Evolutionary conservation across 257 asterid genomes (phyloP).

Genomic region (Forsythia viridissima): DNA sequence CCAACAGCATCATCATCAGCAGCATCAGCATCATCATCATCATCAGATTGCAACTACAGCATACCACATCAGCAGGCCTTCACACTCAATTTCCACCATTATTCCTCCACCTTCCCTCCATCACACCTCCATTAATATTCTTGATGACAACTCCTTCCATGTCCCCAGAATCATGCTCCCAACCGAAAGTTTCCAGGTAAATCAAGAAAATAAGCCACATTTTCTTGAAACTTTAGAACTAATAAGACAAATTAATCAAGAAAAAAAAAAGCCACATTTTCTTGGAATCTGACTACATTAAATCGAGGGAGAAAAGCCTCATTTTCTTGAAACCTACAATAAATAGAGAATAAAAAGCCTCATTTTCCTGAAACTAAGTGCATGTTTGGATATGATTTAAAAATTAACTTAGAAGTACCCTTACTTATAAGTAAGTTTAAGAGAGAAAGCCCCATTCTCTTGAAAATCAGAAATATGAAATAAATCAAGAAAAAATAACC

Average conservation of each 20-base stretch:
- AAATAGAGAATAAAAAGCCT: too few species aligned
- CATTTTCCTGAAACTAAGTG: background rate
- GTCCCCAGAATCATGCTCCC: slow-evolving; percentile 77
- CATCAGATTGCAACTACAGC: slow-evolving; percentile 57
- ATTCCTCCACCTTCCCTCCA: slow-evolving; percentile 70
- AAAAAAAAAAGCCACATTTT: background rate
- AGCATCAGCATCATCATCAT: slow-evolving; percentile 30
- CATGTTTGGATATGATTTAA: background rate
- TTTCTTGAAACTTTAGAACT: background rate
- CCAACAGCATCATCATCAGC: slow-evolving; percentile 14
- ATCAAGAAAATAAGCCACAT: background rate
- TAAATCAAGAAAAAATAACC: background rate
- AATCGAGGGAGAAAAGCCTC: background rate
- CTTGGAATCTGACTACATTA: background rate
- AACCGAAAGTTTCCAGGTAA: slow-evolving; percentile 68
- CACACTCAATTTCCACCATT: slow-evolving; percentile 80
- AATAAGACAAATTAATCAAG: background rate
- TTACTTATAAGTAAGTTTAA: background rate
- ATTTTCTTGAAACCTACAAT: background rate
- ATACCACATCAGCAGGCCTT: slow-evolving; percentile 70
- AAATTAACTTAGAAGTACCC: background rate
- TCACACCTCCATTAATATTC: slow-evolving; percentile 58
- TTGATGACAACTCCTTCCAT: slow-evolving; percentile 69
- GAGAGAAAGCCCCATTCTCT: too few species aligned
- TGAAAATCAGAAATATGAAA: too few species aligned